Evolutionary conservation across 139 green algal species (phyloP), one percentile per base, ranked within the genome.

Genomic region (Chlamydomonas asymmetrica): DNA sequence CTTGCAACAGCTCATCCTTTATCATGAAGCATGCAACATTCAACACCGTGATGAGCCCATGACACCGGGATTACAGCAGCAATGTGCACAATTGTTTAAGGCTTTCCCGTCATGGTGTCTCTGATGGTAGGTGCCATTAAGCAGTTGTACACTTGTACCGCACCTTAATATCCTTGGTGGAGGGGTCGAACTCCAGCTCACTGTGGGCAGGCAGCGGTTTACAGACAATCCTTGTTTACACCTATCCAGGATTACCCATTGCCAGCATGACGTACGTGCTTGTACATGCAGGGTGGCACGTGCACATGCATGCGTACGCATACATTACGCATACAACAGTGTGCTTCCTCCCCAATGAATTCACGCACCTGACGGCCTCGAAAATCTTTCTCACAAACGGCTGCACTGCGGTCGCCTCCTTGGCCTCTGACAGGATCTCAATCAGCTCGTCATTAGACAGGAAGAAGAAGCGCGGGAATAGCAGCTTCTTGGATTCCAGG

Each of bases 341-440:
- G 50, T 29, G 50, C 50, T 10, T 10, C 10, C n/a, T 23, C 18
- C 27, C 22, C 38, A 32, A 5, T 3, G 13, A 1, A 5, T 1
- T 37, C 27, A 66, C 73, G 38, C 34, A 78, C 50, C 68, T 63
- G 38, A 92, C 85, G 29, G 85, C 88, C 73, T 92, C 88, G 61
- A 92, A 91, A 66, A 88, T 90, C 74, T 92, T 92, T 78, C 89
- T 90, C 10, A 88, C 75, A 35, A 90, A 89, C 8, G 88, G 88
- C 79, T 92, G 80, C 49, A 91, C 84, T 37, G 81, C 70, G 4
- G 67, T 61, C 16, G 85, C 80, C 64, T 88, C 84, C 76, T 86
- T 88, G 22, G 86, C 88, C 66, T 93, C 86, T 5, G 56, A 80
- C 13, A 93, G 79, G 37, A 93, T 87, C 75, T 93, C 86, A 13